These are phyloP conservation scores for Vigna trinervia DNA, from an alignment of 306 rosid species.

Conservation along the genomic window DNA sequence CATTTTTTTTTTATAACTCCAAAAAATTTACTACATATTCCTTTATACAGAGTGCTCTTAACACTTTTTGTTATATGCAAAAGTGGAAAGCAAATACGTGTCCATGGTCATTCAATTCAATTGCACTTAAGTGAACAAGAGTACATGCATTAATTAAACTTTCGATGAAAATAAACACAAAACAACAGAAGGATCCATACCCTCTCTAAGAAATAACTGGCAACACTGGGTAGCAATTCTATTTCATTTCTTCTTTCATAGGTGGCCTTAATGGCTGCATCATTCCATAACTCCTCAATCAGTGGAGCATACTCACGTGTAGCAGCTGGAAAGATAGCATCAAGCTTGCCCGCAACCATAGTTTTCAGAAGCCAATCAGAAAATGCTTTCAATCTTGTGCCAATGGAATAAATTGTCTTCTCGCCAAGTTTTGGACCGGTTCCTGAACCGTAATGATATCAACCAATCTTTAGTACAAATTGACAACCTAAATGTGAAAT, in stretches of 20 bases:
- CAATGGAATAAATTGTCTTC: conserved; percentile 74
- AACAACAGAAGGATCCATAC: conserved; percentile 55
- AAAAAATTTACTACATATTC: conserved; percentile 8
- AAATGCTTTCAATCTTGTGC: conserved; percentile 89
- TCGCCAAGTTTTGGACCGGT: conserved; percentile 47
- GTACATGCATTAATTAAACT: conserved; percentile 19
- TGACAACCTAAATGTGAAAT: conserved; percentile 19
- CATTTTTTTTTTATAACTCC: conserved; percentile 13
- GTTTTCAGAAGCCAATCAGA: conserved; percentile 99
- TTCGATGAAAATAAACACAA: conserved; percentile 30
- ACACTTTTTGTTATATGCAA: conserved; percentile 23
- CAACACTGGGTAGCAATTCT: conserved; percentile 89
- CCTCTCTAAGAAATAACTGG: conserved; percentile 91
- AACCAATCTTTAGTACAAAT: conserved; percentile 27
- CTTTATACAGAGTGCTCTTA: conserved; percentile 2
- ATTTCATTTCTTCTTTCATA: conserved; percentile 87
- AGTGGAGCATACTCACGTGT: conserved; percentile 94
- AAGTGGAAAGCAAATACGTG: conserved; percentile 24
- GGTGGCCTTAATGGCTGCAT: conserved; percentile 83
- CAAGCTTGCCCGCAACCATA: conserved; percentile 90
- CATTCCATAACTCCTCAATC: conserved; percentile 90
- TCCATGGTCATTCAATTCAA: conserved; percentile 16
- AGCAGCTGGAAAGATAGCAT: conserved; percentile 96
- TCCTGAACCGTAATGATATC: conserved; percentile 56
- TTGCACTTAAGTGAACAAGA: conserved; percentile 13